These are phyloP conservation scores for Dendrostoma leiphaemia DNA, from an alignment of 2,329 filamentous ascomycete genomes.

Conservation along the genomic window DNA sequence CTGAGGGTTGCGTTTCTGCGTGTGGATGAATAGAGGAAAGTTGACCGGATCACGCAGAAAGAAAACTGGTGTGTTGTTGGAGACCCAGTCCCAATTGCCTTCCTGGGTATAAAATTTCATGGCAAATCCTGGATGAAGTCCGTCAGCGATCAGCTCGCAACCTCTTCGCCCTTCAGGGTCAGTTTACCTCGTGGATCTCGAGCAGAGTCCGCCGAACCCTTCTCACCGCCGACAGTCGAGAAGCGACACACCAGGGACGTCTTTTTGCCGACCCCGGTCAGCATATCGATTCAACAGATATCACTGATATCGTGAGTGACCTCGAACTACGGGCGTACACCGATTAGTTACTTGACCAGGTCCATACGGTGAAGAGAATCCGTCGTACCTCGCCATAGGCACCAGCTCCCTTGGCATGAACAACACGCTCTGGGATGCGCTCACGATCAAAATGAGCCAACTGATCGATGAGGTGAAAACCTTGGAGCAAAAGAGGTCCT, in stretches of 20 bases:
- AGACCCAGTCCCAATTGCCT: conserved; percentile 74
- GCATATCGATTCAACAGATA: conserved; percentile 2
- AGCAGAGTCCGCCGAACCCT: conserved; percentile 75
- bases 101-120: conserved; percentile 74
- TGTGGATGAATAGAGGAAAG: conserved; percentile 74
- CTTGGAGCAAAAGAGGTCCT: conserved; percentile 62
- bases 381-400: conserved; percentile 26
- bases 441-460: conserved; percentile 52
- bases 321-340: too few species aligned
- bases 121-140: conserved; percentile 54
- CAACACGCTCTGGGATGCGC: conserved; percentile 25
- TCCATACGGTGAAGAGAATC: too few species aligned
- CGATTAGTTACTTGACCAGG: too few species aligned
- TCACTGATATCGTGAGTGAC: conserved; percentile 22
- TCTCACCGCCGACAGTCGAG: conserved; percentile 71
- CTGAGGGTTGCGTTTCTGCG: conserved; percentile 72
- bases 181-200: conserved; percentile 61
- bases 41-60: conserved; percentile 73
- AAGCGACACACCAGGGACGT: conserved; percentile 70
- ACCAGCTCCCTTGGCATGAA: conserved; percentile 26
- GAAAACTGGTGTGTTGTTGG: conserved; percentile 76
- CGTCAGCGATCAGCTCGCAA: neutral
- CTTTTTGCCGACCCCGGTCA: conserved; percentile 25
- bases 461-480: conserved; percentile 64
- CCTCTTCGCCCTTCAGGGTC: neutral